A percentile compares a stretch with the other conserved stretches of the same genome.
These are phyloP conservation scores for Geosiphon pyriformis DNA, from an alignment of 192 early-diverging fungal genomes.

Conservation along the genomic window DNA sequence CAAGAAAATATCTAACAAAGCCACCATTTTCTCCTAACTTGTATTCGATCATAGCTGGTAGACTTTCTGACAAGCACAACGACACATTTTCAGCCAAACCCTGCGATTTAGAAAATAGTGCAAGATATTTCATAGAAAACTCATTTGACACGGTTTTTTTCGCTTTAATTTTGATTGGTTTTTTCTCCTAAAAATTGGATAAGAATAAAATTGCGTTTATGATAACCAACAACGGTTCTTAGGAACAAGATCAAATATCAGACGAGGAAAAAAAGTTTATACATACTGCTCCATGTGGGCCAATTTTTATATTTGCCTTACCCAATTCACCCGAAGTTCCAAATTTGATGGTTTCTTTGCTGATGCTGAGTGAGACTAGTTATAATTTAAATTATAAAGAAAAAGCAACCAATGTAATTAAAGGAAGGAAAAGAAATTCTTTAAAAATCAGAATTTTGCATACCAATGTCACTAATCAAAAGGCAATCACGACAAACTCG, in stretches of 20 bases:
- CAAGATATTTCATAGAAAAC: constrained; percentile 91
- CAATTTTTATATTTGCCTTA: constrained; percentile 75
- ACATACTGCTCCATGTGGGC: too few relatives aligned
- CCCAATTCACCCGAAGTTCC: constrained; percentile 82
- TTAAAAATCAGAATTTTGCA: too few relatives aligned
- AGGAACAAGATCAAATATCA: too few relatives aligned
- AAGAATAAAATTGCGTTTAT: too few relatives aligned
- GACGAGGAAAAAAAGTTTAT: too few relatives aligned
- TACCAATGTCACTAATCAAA: constrained; percentile 79
- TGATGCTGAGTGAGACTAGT: too few relatives aligned
- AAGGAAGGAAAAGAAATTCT: too few relatives aligned
- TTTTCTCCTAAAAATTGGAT: constrained; percentile 8
- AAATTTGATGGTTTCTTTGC: constrained; percentile 96
- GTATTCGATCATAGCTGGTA: constrained; percentile 93
- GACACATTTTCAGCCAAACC: constrained; percentile 72
- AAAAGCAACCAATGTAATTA: too few relatives aligned
- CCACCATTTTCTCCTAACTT: constrained; percentile 82
- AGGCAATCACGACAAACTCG: constrained; percentile 86
- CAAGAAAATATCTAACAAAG: constrained; percentile 92
- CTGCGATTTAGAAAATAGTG: constrained; percentile 93
- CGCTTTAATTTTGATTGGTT: constrained; percentile 71
- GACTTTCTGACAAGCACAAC: constrained; percentile 77
- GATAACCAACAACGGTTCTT: too few relatives aligned
- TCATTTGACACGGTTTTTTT: constrained; percentile 74
- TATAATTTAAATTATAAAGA: too few relatives aligned